Conservation (phyloP, 169 alveolate species). For the Miamiensis avidus region DNA sequence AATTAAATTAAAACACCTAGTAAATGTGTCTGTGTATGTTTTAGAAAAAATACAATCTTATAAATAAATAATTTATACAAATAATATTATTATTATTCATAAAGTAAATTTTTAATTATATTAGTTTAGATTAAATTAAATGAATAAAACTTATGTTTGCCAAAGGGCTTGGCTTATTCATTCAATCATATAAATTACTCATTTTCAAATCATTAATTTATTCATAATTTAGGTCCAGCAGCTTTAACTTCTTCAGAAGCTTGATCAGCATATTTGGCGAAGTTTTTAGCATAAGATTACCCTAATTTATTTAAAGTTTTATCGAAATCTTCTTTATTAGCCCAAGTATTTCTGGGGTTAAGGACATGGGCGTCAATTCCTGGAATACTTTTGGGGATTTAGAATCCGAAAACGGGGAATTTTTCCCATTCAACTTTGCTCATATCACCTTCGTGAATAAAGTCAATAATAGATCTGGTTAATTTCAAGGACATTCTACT, state of each 20-base stretch:
- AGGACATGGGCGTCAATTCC: slow-evolving; percentile 87
- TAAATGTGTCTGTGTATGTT: too few species aligned
- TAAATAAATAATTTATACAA: too few species aligned
- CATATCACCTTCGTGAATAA: slow-evolving; percentile 87
- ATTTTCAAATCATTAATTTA: too few species aligned
- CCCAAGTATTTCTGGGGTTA: slow-evolving; percentile 89
- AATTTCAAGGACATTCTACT: slow-evolving; percentile 86
- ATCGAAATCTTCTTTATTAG: slow-evolving; percentile 78
- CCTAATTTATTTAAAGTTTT: slow-evolving; percentile 73
- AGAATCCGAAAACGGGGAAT: slow-evolving; percentile 85
- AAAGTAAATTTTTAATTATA: too few species aligned
- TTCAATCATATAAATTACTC: too few species aligned
- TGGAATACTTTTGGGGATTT: slow-evolving; percentile 77
- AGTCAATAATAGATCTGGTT: slow-evolving; percentile 92
- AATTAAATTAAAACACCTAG: too few species aligned
- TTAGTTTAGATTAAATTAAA: too few species aligned
- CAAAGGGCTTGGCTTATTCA: too few species aligned
- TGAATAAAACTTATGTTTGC: too few species aligned
- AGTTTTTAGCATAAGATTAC: slow-evolving; percentile 81
- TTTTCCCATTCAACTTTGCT: slow-evolving; percentile 55
- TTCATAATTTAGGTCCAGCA: slow-evolving; percentile 66
- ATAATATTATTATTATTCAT: too few species aligned
- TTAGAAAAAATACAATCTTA: too few species aligned
- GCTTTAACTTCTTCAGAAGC: slow-evolving; percentile 59
- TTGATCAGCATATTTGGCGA: slow-evolving; percentile 70